phyloP scores from a whole-genome alignment of 768 basidiomycete genomes.

The Rhizopogon vesiculosus region DNA sequence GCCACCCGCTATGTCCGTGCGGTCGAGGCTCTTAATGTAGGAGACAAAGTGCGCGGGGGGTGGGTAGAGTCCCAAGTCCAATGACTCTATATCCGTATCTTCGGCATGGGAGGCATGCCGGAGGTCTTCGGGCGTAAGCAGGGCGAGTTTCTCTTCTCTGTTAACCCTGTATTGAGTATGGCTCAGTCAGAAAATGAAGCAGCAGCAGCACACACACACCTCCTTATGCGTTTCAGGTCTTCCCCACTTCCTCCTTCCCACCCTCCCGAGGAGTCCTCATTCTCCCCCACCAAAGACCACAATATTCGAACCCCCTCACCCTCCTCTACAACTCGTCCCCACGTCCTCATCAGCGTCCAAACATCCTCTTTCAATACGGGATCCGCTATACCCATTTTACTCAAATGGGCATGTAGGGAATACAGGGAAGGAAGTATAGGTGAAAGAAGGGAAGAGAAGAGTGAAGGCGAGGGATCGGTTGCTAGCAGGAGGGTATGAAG shows the following conservation, averaged over 20 bases:
- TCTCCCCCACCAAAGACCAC: slow-evolving; percentile 46
- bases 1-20: slow-evolving; percentile 65
- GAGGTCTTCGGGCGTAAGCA: slow-evolving; percentile 52
- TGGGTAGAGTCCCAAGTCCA: slow-evolving; percentile 57
- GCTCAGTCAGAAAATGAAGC: not conserved
- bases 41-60: slow-evolving; percentile 67
- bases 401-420: slow-evolving; percentile 52
- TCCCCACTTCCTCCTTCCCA: slow-evolving; percentile 60
- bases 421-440: slow-evolving; percentile 69
- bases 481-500: slow-evolving; percentile 62
- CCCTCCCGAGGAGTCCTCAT: not conserved
- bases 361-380: slow-evolving; percentile 58
- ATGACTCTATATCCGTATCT: slow-evolving; percentile 44
- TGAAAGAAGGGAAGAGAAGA: slow-evolving; percentile 59
- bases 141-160: slow-evolving; percentile 27
- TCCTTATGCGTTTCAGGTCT: slow-evolving; percentile 35
- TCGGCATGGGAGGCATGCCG: slow-evolving; percentile 34
- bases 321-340: slow-evolving; percentile 63
- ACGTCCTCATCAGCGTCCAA: slow-evolving; percentile 59
- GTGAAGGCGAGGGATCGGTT: slow-evolving; percentile 71
- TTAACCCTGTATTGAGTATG: not conserved
- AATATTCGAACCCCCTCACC: slow-evolving; percentile 51
- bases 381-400: slow-evolving; percentile 54
- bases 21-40: slow-evolving; percentile 60
- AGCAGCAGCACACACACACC: slow-evolving; percentile 32